Conservation (phyloP, 805 yeast genomes). For the Blastobotrys muscicola region DNA sequence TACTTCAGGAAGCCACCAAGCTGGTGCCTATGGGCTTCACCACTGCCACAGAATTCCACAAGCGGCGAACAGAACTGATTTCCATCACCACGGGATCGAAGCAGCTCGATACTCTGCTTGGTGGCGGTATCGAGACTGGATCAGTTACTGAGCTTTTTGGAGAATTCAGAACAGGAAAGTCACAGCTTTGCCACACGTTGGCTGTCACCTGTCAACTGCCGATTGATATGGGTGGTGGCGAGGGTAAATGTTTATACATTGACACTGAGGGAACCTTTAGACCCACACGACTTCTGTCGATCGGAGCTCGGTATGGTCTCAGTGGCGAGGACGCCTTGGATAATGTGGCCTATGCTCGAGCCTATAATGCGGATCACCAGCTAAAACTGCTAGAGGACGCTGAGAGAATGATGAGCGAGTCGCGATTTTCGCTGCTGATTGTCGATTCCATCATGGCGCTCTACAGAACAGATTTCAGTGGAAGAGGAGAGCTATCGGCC, state of each 20-base stretch:
- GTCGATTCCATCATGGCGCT: constrained; percentile 98
- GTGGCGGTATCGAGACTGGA: constrained; percentile 97
- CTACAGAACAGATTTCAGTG: constrained; percentile 88
- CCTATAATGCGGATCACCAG: constrained; percentile 96
- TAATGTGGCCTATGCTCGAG: constrained; percentile 95
- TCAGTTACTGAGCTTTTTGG: constrained; percentile 95
- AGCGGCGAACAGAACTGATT: constrained; percentile 80
- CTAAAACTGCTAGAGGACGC: constrained; percentile 78
- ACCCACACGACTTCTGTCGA: constrained; percentile 80
- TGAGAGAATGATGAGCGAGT: constrained; percentile 91
- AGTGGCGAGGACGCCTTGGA: constrained; percentile 92
- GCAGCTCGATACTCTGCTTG: constrained; percentile 81
- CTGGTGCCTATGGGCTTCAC: constrained; percentile 94
- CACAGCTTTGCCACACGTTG: constrained; percentile 91
- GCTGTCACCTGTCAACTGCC: constrained; percentile 97
- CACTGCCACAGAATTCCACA: constrained; percentile 90
- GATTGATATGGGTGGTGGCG: constrained; percentile 96
- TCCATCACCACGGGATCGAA: constrained; percentile 94
- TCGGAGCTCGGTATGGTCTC: constrained; percentile 84
- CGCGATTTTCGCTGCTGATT: constrained; percentile 78
- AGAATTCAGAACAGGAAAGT: constrained; percentile 95
- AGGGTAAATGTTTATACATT: constrained; percentile 90
- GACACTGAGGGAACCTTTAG: constrained; percentile 97
- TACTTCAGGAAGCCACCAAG: constrained; percentile 74
- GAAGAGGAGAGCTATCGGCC: constrained; percentile 92